Evolutionary conservation across 1,284 basidiomycete genomes (phyloP), one percentile per base, ranked within the genome.

Genomic region (Boletus smithii): DNA sequence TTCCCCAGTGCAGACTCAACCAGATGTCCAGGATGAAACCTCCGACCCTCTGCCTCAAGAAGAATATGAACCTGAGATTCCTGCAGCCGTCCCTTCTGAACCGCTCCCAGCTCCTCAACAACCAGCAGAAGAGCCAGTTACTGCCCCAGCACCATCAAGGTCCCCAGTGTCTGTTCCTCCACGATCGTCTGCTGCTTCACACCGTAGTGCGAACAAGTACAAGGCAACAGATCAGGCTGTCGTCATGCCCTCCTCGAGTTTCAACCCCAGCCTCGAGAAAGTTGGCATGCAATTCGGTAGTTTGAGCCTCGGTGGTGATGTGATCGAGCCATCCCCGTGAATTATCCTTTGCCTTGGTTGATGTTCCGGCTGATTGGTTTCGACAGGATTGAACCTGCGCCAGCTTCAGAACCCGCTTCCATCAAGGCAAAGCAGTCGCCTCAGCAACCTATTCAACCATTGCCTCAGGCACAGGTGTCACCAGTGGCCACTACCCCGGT

Each of bases 281-380:
- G 69, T 88, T 42, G 87, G 86, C 39, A 88, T 90, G 87, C 87
- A 89, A 58, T 90, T 90, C 58, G 87, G 87, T 32, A 88, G 85
- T 62, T 68, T 90, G 54, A 83, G 77, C 62, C 72, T 90, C 27
- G 80, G 79, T 32, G 83, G 81, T 14, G 85, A 87, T 43, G 76
- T 76, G 45, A 57, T 80, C 23, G 79, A 83, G 44, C 54, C 71
- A 26, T 70, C 68, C 52, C 57, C 72, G 79, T 80, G 59, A 60
- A 78, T 72, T 5, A 23, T 38, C 18, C 9, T 20, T 49, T 31
- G 8, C 14, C 1, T 36, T 23, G 27, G 14, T 22, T 36, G 33
- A 43, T 27, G 4, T 27, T 33, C 42, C 46, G 26, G 16, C 44
- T 64, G 22, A 61, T 37, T 23, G 8, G 5, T 35, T 13, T 54